phyloP scores from a whole-genome alignment of 352 stramenopile genomes.

The Phytophthora agathidicida region DNA sequence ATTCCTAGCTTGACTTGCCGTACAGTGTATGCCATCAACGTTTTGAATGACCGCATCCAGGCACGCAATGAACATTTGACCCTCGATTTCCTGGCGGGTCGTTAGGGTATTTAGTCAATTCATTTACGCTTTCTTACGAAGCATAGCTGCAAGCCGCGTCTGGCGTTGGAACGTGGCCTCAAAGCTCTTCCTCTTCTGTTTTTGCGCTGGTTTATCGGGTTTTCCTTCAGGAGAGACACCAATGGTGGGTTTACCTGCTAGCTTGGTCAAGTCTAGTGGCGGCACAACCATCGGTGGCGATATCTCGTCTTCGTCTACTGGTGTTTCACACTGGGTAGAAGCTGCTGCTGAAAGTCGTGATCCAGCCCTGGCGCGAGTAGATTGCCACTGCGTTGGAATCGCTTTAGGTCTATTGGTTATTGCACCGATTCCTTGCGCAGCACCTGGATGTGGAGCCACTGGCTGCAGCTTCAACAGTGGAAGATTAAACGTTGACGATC shows the following conservation, averaged over 20 bases:
- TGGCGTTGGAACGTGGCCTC: slow-evolving; percentile 52
- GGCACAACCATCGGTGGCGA: slow-evolving; percentile 22
- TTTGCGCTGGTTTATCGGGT: slow-evolving; percentile 26
- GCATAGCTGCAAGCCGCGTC: slow-evolving; percentile 54
- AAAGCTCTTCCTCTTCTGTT: slow-evolving; percentile 51
- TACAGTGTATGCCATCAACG: not conserved
- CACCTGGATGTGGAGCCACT: slow-evolving; percentile 20
- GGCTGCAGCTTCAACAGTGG: slow-evolving; percentile 24
- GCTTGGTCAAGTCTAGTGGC: slow-evolving; percentile 35
- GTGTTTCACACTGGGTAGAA: slow-evolving; percentile 2
- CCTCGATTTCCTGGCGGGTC: slow-evolving; percentile 6
- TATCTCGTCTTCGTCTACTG: slow-evolving; percentile 3
- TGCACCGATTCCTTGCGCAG: slow-evolving; percentile 6
- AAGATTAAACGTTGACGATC: slow-evolving; percentile 30
- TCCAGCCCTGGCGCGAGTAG: slow-evolving; percentile 47
- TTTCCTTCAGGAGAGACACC: slow-evolving; percentile 4
- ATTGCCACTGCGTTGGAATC: slow-evolving; percentile 63
- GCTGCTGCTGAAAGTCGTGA: slow-evolving; percentile 8
- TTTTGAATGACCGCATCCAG: slow-evolving; percentile 19
- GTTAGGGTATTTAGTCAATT: slow-evolving; percentile 18
- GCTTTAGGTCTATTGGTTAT: slow-evolving; percentile 17
- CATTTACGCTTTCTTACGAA: slow-evolving; percentile 52
- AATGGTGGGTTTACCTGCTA: slow-evolving; percentile 9
- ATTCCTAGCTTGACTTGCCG: slow-evolving; percentile 11
- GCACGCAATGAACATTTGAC: slow-evolving; percentile 17